These are phyloP conservation scores for Clonostachys solani DNA, from an alignment of 2,329 filamentous ascomycete genomes.

Conservation along the genomic window DNA sequence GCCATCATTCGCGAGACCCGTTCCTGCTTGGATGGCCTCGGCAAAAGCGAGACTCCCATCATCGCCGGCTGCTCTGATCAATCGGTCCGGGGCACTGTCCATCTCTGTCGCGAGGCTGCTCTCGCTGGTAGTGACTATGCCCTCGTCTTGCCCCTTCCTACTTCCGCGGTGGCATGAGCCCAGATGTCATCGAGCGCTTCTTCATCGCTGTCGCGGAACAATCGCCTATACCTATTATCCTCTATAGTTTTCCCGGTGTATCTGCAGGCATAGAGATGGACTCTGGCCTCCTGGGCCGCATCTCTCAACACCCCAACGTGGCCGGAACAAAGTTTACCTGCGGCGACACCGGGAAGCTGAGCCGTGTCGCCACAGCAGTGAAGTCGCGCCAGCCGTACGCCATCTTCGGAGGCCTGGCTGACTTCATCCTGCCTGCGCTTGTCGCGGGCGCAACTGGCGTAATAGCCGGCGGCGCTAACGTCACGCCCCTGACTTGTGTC, in stretches of 20 bases:
- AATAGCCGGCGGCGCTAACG: constrained; percentile 68
- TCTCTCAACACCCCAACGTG: constrained; percentile 61
- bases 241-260: constrained; percentile 67
- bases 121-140: constrained; percentile 70
- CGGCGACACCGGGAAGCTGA: constrained; percentile 68
- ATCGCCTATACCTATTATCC: constrained; percentile 60
- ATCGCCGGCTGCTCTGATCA: constrained; percentile 36
- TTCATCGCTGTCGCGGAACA: constrained; percentile 51
- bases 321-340: constrained; percentile 66
- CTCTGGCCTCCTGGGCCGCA: constrained; percentile 55
- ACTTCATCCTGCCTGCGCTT: constrained; percentile 67
- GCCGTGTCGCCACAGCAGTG: constrained; percentile 55
- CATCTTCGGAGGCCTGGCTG: constrained; percentile 68
- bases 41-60: constrained; percentile 55
- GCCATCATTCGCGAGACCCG: constrained; percentile 49
- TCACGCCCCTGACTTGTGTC: constrained; percentile 63
- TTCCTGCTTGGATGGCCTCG: constrained; percentile 47
- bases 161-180: constrained; percentile 62
- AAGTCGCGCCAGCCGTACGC: constrained; percentile 56
- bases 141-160: constrained; percentile 74
- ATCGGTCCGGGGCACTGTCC: constrained; percentile 60
- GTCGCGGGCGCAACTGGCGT: constrained; percentile 66
- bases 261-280: constrained; percentile 61
- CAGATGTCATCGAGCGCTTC: constrained; percentile 62
- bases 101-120: constrained; percentile 64